Conservation (phyloP, 2,329 filamentous ascomycete species). For the Dendrostoma leiphaemia region DNA sequence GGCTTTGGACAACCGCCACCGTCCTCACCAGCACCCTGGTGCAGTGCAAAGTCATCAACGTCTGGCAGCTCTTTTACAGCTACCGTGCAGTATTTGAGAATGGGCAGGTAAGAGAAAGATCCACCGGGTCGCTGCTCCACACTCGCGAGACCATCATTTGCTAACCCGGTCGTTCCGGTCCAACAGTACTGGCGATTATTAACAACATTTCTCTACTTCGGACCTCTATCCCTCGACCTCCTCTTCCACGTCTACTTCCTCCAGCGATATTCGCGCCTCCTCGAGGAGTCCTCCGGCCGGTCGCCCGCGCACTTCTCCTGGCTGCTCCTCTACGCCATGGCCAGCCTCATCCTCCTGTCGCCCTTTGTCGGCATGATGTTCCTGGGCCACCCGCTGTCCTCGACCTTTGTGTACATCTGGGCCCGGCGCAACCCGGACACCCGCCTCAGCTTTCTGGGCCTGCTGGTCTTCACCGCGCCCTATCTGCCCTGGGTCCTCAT, state of each 20-base stretch:
- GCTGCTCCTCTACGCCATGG: constrained; percentile 83
- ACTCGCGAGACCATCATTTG: neutral
- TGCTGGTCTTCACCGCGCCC: constrained; percentile 89
- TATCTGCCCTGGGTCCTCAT: constrained; percentile 96
- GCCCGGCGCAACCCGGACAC: constrained; percentile 92
- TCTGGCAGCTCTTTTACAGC: constrained; percentile 97
- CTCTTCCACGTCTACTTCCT: constrained; percentile 99
- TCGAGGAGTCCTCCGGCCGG: constrained; percentile 91
- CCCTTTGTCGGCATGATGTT: constrained; percentile 90
- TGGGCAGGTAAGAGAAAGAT: constrained; percentile 68
- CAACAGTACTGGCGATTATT: constrained; percentile 90
- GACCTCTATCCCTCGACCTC: constrained; percentile 87
- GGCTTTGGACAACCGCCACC: constrained; percentile 95
- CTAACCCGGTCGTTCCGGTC: constrained; percentile 10
- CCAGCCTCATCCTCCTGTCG: constrained; percentile 75
- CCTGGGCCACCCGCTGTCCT: constrained; percentile 88
- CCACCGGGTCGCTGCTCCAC: neutral
- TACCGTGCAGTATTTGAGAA: constrained; percentile 88
- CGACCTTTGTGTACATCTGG: constrained; percentile 97
- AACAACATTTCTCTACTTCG: constrained; percentile 97
- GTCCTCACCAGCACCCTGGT: constrained; percentile 84
- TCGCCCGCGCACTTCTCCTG: constrained; percentile 94
- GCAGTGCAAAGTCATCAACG: constrained; percentile 88
- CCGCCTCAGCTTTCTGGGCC: constrained; percentile 80
- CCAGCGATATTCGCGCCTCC: constrained; percentile 89